Evolutionary conservation across 2,329 filamentous ascomycete genomes (phyloP).

Genomic region (Ophiocordyceps camponoti-leonardi): DNA sequence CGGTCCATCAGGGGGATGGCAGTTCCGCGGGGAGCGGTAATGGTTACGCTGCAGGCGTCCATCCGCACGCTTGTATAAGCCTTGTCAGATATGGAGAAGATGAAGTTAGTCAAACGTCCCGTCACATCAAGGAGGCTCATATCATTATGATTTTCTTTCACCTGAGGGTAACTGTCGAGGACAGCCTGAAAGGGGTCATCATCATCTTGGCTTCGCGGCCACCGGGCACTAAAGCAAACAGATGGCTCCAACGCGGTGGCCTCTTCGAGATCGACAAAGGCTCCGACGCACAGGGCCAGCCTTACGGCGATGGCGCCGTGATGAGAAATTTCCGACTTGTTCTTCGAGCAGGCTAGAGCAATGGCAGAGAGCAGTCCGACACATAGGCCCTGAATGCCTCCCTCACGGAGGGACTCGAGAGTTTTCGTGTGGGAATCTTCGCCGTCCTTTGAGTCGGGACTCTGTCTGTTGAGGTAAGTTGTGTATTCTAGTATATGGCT

Average conservation of each 20-base stretch:
- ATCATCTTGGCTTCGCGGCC: not conserved
- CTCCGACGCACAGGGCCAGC: not conserved
- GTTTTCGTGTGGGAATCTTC: not conserved
- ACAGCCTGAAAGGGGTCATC: not conserved
- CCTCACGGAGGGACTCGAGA: not conserved
- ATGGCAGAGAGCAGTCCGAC: not conserved
- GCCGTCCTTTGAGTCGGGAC: not conserved
- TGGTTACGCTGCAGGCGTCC: not conserved
- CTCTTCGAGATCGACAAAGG: not conserved
- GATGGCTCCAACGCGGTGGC: not conserved
- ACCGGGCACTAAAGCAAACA: not conserved
- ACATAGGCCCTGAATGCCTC: not conserved
- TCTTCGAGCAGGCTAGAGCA: not conserved
- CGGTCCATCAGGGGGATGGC: not conserved
- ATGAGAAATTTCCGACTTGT: not conserved
- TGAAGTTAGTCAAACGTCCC: not conserved
- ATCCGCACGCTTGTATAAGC: not conserved
- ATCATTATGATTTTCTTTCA: not conserved
- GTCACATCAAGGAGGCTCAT: not conserved
- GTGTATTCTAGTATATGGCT: not conserved
- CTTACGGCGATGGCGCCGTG: not conserved
- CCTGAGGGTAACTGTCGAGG: not conserved
- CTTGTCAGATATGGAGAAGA: not conserved
- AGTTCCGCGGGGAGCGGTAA: not conserved
- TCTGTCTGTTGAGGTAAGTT: not conserved